Evolutionary conservation across 2,329 filamentous ascomycete species (phyloP).

Genomic region (Colletotrichum viniferum): DNA sequence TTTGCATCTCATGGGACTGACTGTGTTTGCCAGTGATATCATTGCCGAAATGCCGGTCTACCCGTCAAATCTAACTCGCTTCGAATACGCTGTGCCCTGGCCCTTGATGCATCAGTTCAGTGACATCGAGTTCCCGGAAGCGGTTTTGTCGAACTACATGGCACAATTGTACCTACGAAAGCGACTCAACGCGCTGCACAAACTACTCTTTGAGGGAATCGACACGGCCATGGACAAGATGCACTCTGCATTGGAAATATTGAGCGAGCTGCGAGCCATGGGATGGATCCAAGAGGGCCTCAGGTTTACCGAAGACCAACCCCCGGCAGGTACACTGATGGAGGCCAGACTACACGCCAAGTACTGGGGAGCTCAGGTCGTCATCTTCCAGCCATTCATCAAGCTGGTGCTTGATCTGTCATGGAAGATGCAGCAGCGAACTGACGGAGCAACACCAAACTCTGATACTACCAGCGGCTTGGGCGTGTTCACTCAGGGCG

Average conservation of each 20-base stretch:
- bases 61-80: conserved; percentile 64
- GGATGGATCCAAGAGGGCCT: conserved; percentile 55
- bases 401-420: conserved; percentile 59
- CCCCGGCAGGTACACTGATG: conserved; percentile 77
- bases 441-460: conserved; percentile 23
- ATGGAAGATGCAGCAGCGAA: conserved; percentile 34
- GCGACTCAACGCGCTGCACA: conserved; percentile 67
- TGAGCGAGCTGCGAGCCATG: conserved; percentile 29
- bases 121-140: conserved; percentile 36
- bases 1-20: conserved; percentile 8
- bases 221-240: conserved; percentile 41
- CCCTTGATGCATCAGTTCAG: conserved; percentile 51
- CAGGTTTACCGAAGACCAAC: conserved; percentile 68
- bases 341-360: conserved; percentile 86
- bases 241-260: conserved; percentile 43
- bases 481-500: conserved; percentile 27
- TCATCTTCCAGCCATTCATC: conserved; percentile 83
- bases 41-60: conserved; percentile 79
- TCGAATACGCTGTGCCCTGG: conserved; percentile 69
- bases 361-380: conserved; percentile 90
- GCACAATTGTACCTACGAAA: conserved; percentile 70
- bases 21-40: conserved; percentile 69
- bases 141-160: conserved; percentile 63
- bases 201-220: conserved; percentile 55
- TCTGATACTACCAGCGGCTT: conserved; percentile 38